These are phyloP conservation scores for Mycena sanguinolenta DNA, from an alignment of 768 basidiomycete species.

Conservation along the genomic window DNA sequence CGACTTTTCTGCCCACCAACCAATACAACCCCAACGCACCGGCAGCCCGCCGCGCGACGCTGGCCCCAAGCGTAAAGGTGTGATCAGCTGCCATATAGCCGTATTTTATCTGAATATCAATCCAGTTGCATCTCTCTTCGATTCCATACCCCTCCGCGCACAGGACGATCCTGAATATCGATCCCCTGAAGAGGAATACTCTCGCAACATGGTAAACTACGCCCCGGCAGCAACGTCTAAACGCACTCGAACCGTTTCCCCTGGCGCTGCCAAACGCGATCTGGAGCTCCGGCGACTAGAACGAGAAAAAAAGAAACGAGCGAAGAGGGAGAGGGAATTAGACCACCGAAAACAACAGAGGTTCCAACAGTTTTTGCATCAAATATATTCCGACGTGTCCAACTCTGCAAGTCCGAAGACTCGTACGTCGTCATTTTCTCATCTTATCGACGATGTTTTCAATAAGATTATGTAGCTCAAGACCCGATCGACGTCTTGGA, in stretches of 20 bases:
- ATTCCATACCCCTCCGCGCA: slow-evolving; percentile 51
- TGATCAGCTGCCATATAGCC: neutral
- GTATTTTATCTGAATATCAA: neutral
- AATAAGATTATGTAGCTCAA: slow-evolving; percentile 17
- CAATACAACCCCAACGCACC: slow-evolving; percentile 35
- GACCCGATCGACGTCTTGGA: slow-evolving; percentile 31
- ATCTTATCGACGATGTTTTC: neutral
- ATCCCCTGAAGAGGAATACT: slow-evolving; percentile 47
- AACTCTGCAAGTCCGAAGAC: slow-evolving; percentile 32
- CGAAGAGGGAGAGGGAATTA: slow-evolving; percentile 54
- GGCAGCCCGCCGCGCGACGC: slow-evolving; percentile 44
- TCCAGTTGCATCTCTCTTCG: slow-evolving; percentile 51
- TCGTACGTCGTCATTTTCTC: slow-evolving; percentile 17
- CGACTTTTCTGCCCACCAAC: slow-evolving; percentile 35
- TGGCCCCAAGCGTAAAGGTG: slow-evolving; percentile 65
- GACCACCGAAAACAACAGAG: slow-evolving; percentile 53
- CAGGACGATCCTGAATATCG: slow-evolving; percentile 49
- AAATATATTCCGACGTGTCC: slow-evolving; percentile 54
- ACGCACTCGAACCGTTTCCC: slow-evolving; percentile 66
- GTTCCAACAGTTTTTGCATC: slow-evolving; percentile 56
- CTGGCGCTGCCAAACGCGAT: slow-evolving; percentile 53
- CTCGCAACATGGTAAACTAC: slow-evolving; percentile 50
- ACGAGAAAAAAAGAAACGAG: slow-evolving; percentile 57
- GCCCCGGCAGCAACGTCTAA: slow-evolving; percentile 54
- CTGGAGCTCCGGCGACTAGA: slow-evolving; percentile 52